These are phyloP conservation scores for Aulographum hederae DNA, from an alignment of 2,329 filamentous ascomycete species.

Conservation along the genomic window DNA sequence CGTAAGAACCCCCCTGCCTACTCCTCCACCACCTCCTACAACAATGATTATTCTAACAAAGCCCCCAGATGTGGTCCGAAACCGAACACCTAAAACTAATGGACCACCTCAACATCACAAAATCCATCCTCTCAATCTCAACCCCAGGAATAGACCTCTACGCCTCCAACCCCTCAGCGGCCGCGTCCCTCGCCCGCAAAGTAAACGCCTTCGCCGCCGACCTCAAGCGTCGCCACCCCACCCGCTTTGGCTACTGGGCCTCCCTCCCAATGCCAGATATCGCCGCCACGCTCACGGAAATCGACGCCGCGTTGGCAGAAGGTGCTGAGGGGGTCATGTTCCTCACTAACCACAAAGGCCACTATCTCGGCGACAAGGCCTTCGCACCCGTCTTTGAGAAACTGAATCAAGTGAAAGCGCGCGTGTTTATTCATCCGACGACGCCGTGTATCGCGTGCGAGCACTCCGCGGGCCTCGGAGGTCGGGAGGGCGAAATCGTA, in stretches of 20 bases:
- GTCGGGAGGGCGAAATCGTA: background rate
- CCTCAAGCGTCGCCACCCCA: slow-evolving; percentile 17
- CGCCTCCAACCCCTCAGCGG: slow-evolving; percentile 17
- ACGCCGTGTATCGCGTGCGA: slow-evolving; percentile 22
- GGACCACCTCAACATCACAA: slow-evolving; percentile 28
- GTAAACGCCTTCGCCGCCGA: slow-evolving; percentile 23
- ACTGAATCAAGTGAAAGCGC: slow-evolving; percentile 26
- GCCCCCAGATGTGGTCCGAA: slow-evolving; percentile 26
- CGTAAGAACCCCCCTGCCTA: slow-evolving; percentile 6
- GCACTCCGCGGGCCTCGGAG: slow-evolving; percentile 6
- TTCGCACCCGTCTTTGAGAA: slow-evolving; percentile 30
- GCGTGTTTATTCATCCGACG: slow-evolving; percentile 37
- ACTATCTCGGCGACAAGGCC: slow-evolving; percentile 29
- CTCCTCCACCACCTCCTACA: too few species aligned
- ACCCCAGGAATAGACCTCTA: slow-evolving; percentile 33
- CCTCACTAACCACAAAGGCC: slow-evolving; percentile 33
- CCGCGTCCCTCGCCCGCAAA: slow-evolving; percentile 19
- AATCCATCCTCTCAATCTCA: slow-evolving; percentile 35
- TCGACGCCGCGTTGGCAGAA: slow-evolving; percentile 22
- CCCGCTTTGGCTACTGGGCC: slow-evolving; percentile 34
- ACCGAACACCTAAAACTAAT: slow-evolving; percentile 32
- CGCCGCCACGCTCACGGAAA: slow-evolving; percentile 26
- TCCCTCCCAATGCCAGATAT: slow-evolving; percentile 34
- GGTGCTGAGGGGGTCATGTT: slow-evolving; percentile 33
- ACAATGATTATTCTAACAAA: too few species aligned